phyloP scores from a whole-genome alignment of 176 grass and related monocot genomes.

The Hordeum vulgare region DNA sequence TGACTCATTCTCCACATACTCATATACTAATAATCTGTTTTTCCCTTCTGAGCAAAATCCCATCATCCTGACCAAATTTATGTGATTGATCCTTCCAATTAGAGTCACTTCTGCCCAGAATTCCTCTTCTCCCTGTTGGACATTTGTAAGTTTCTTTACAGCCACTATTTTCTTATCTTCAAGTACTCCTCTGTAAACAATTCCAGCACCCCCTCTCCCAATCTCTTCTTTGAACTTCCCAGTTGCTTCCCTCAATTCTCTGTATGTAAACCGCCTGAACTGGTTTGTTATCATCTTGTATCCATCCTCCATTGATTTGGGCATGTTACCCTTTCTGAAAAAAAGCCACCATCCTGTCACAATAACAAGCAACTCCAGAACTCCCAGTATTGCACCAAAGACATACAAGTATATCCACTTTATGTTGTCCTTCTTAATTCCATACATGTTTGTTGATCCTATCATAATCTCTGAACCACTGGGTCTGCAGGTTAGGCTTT shows the following conservation, averaged over 20 bases:
- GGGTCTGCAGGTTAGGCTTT: conserved; percentile 23
- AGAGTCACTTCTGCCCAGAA: conserved; percentile 61
- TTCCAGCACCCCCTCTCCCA: conserved; percentile 57
- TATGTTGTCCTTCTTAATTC: conserved; percentile 32
- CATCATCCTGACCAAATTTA: conserved; percentile 69
- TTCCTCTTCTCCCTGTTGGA: conserved; percentile 61
- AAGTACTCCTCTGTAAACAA: conserved; percentile 63
- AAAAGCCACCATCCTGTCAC: conserved; percentile 58
- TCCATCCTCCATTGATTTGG: conserved; percentile 57
- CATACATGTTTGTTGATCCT: conserved; percentile 36
- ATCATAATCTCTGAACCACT: not conserved
- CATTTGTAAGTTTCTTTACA: conserved; percentile 64
- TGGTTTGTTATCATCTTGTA: conserved; percentile 68
- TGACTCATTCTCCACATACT: conserved; percentile 69
- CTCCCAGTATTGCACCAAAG: conserved; percentile 42
- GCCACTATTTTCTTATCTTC: conserved; percentile 69
- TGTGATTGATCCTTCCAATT: conserved; percentile 73
- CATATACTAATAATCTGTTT: conserved; percentile 53
- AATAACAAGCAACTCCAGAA: conserved; percentile 49
- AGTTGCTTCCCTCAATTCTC: conserved; percentile 58
- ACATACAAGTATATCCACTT: conserved; percentile 67
- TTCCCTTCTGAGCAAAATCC: conserved; percentile 50
- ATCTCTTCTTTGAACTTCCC: conserved; percentile 77
- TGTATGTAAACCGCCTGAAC: conserved; percentile 71
- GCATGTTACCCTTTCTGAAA: conserved; percentile 32